Evolutionary conservation across 179 eudicot species (phyloP), one percentile per base, ranked within the genome.

Genomic region (Spinacia oleracea): DNA sequence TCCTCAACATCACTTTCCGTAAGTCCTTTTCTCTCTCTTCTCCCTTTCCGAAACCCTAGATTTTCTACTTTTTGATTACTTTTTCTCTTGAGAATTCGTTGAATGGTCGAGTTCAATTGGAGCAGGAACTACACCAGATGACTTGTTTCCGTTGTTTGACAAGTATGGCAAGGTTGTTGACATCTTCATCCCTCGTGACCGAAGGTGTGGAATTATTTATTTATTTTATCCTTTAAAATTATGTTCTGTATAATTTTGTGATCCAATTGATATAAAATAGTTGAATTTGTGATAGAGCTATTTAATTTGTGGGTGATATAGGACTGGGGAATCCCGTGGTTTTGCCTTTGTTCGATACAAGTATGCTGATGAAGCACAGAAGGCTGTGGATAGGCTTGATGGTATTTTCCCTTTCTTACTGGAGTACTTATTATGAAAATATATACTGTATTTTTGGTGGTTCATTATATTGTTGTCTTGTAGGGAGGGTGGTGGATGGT

Each of bases 301-400:
- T 40, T 74, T 35, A 29, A 34, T 45, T 7, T 15, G 4, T 45
- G 21, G 74, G 56, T 81, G n/a, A 20, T 71, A 31, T 70, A 95
- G 97, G 93, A 95, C 97, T 76, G 98, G 98, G 0, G 96, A 93
- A 68, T 95, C 98, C 0, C 91, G 98, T 29, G 98, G 98, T 27
- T 95, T 93, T 82, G 97, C 98, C 0, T 95, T 95, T 91, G 98
- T 95, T 55, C 88, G 98, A 40, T 95, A 93, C 76, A 93, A 93
- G 92, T 89, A 93, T 83, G 93, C 90, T 16, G 98, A 95, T 74
- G 98, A 95, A 82, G 98, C 98, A 1, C 91, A 88, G 78, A 91
- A 93, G 80, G 98, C 98, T 32, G 98, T 93, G 9, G 98, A 95
- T 32, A 95, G 87, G 87, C 98, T 91, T 11, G 98, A 95, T 89